Evolutionary conservation across 2,329 filamentous ascomycete genomes (phyloP).

Genomic region (Penicillium sclerotigenum): DNA sequence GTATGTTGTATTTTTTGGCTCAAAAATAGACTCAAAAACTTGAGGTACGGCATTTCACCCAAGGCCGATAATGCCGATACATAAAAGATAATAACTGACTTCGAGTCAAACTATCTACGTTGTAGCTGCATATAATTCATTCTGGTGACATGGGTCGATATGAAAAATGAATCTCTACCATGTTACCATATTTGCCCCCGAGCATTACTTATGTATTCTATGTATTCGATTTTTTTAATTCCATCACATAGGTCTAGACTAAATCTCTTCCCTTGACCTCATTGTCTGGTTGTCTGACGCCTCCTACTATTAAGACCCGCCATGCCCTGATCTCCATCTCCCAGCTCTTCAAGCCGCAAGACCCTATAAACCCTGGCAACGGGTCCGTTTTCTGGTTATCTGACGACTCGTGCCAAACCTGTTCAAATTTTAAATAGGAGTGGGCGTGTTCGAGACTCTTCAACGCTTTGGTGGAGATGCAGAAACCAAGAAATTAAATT

Average conservation of each 20-base stretch:
- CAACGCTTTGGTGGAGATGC: not conserved
- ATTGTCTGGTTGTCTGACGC: not conserved
- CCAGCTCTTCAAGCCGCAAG: not conserved
- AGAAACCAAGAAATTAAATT: not conserved
- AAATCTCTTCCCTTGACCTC: not conserved
- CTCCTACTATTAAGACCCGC: not conserved
- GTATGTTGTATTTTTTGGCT: not conserved
- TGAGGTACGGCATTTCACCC: not conserved
- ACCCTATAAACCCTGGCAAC: not conserved
- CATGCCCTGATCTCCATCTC: not conserved
- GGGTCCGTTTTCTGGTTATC: not conserved
- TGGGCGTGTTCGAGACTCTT: not conserved
- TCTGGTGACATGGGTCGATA: not conserved
- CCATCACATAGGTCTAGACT: not conserved
- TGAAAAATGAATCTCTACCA: not conserved
- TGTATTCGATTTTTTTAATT: not conserved
- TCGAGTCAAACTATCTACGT: not conserved
- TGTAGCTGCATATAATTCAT: not conserved
- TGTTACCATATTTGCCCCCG: not conserved
- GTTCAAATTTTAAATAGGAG: not conserved
- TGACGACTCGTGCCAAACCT: not conserved
- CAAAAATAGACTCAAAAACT: not conserved
- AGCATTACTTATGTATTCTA: not conserved
- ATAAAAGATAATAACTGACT: not conserved
- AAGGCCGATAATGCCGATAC: not conserved